phyloP scores from a whole-genome alignment of 129 eudicot species.

The Ambrosia artemisiifolia region DNA sequence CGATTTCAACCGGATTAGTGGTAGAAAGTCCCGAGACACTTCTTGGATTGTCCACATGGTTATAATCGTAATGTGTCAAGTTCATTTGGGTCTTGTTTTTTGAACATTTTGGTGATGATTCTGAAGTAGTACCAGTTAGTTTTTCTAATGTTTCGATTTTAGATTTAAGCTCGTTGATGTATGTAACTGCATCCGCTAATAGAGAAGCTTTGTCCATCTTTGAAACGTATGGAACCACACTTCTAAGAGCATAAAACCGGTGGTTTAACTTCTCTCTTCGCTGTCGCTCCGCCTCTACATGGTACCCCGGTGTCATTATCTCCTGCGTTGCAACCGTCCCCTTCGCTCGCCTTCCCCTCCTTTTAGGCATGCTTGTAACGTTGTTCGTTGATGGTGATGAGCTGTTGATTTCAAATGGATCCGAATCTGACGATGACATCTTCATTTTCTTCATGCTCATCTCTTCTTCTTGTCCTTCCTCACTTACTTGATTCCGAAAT shows the following conservation, averaged over 20 bases:
- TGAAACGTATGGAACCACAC: constrained; percentile 60
- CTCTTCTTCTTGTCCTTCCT: constrained; percentile 28
- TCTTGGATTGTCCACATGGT: not conserved
- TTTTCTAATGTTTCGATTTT: constrained; percentile 29
- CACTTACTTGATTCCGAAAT: constrained; percentile 21
- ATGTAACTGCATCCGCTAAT: constrained; percentile 50
- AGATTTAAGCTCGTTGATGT: constrained; percentile 51
- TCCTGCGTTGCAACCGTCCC: constrained; percentile 12
- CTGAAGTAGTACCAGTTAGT: constrained; percentile 6
- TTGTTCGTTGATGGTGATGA: constrained; percentile 12
- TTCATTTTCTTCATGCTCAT: constrained; percentile 23
- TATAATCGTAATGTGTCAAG: not conserved
- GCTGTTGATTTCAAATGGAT: constrained; percentile 27
- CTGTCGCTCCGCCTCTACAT: constrained; percentile 58
- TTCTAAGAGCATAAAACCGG: constrained; percentile 52
- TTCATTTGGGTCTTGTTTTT: constrained; percentile 9
- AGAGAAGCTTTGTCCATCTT: constrained; percentile 69
- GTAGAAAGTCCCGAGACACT: not conserved
- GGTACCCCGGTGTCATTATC: constrained; percentile 22
- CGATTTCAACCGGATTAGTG: constrained; percentile 30
- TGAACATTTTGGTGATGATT: constrained; percentile 1
- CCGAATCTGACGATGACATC: constrained; percentile 31
- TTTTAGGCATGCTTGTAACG: constrained; percentile 16
- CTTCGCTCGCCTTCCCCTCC: constrained; percentile 36
- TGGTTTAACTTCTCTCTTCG: constrained; percentile 58